Evolutionary conservation across 2,329 filamentous ascomycete species (phyloP).

Genomic region (Knoxdaviesia capensis): DNA sequence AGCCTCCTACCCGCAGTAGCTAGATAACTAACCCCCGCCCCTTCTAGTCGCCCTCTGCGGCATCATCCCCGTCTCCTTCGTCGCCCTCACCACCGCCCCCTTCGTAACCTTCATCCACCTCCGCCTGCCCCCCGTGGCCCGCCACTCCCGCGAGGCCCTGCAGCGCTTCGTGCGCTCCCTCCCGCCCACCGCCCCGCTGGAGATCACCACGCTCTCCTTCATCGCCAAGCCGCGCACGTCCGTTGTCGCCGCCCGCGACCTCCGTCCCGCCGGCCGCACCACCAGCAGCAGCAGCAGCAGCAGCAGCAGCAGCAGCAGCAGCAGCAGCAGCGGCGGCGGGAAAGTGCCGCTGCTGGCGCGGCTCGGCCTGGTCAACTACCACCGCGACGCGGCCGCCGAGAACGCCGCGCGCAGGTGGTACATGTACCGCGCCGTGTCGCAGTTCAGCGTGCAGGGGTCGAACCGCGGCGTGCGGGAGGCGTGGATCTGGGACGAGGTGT

Average conservation of each 20-base stretch:
- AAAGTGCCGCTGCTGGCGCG: constrained; percentile 9
- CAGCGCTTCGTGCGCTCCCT: constrained; percentile 27
- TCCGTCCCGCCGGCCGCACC: constrained; percentile 13
- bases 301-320: no score
- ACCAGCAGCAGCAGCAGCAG: no score
- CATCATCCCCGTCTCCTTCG: constrained; percentile 41
- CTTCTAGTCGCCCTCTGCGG: constrained; percentile 34
- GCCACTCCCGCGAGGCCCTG: constrained; percentile 35
- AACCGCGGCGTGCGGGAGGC: constrained; percentile 8
- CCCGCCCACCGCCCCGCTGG: constrained; percentile 23
- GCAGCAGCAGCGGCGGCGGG: no score
- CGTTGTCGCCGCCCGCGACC: constrained; percentile 17
- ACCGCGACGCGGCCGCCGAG: constrained; percentile 15
- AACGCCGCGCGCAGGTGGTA: constrained; percentile 17
- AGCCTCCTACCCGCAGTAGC: constrained; percentile 1
- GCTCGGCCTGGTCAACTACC: constrained; percentile 19
- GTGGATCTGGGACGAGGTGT: constrained; percentile 21
- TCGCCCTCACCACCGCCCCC: constrained; percentile 44
- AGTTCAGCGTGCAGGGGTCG: constrained; percentile 16
- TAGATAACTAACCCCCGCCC: constrained; percentile 1
- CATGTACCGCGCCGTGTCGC: constrained; percentile 17
- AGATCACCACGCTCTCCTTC: constrained; percentile 33
- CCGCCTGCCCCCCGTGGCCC: constrained; percentile 43
- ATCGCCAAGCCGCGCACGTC: constrained; percentile 33
- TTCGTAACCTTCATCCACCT: constrained; percentile 57